phyloP scores from a whole-genome alignment of 192 early-diverging fungal genomes.

The Rhizoclosmatium sp. region DNA sequence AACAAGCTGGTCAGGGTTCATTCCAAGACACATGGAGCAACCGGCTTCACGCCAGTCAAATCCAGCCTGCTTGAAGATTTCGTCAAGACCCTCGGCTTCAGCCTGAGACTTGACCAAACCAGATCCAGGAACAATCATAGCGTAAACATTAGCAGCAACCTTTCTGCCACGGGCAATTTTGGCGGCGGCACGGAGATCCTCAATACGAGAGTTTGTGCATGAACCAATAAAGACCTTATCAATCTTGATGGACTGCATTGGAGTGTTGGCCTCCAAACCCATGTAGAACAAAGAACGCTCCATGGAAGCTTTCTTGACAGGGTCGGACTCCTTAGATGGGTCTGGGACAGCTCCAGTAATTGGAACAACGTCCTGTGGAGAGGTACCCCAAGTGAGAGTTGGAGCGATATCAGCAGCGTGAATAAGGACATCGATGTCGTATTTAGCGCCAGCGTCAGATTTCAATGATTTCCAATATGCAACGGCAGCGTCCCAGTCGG shows the following conservation, averaged over 20 bases:
- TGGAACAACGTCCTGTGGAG: conserved; percentile 69
- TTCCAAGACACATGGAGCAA: conserved; percentile 77
- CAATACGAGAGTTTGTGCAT: conserved; percentile 79
- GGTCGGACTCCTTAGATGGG: conserved; percentile 55
- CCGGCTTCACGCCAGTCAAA: conserved; percentile 79
- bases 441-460: conserved; percentile 69
- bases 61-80: conserved; percentile 72
- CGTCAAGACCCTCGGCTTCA: conserved; percentile 73
- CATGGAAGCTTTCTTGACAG: conserved; percentile 54
- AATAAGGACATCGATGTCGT: conserved; percentile 69
- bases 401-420: conserved; percentile 65
- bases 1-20: conserved; percentile 77
- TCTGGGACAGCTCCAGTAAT: conserved; percentile 71
- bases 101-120: conserved; percentile 75
- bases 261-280: conserved; percentile 67
- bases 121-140: conserved; percentile 79
- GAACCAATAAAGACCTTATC: conserved; percentile 81
- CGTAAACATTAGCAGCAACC: conserved; percentile 64
- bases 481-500: conserved; percentile 67
- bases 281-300: conserved; percentile 69
- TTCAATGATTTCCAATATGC: conserved; percentile 66
- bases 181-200: conserved; percentile 73
- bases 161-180: conserved; percentile 64
- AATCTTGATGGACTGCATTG: conserved; percentile 61
- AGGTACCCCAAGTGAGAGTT: conserved; percentile 76